These are phyloP conservation scores for Raffaelea arxii DNA, from an alignment of 2,329 filamentous ascomycete species.

Conservation along the genomic window DNA sequence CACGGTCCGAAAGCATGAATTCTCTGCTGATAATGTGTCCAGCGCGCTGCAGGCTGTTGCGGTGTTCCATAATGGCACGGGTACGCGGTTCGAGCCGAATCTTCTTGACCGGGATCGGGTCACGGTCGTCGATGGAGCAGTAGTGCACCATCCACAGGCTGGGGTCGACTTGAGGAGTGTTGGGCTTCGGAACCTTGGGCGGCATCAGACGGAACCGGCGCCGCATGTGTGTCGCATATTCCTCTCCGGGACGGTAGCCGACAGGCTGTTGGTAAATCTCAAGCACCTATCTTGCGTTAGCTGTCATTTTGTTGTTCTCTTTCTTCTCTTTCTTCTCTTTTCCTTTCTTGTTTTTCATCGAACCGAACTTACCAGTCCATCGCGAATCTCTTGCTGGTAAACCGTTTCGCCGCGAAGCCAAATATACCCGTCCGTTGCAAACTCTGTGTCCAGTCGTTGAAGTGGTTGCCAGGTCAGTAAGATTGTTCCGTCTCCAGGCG, in stretches of 20 bases:
- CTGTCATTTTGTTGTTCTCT: background rate
- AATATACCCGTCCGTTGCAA: slow-evolving; percentile 84
- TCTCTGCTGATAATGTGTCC: slow-evolving; percentile 83
- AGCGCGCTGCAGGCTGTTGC: slow-evolving; percentile 57
- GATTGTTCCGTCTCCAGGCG: slow-evolving; percentile 70
- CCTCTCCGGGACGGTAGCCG: slow-evolving; percentile 66
- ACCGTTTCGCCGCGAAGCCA: slow-evolving; percentile 77
- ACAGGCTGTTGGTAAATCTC: slow-evolving; percentile 78
- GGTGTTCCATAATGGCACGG: slow-evolving; percentile 50
- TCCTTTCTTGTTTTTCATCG: background rate
- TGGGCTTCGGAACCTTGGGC: slow-evolving; percentile 59
- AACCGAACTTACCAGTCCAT: slow-evolving; percentile 40
- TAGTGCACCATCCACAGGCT: slow-evolving; percentile 91
- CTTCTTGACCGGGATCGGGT: slow-evolving; percentile 60
- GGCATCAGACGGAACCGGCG: slow-evolving; percentile 77
- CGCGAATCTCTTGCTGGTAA: slow-evolving; percentile 62
- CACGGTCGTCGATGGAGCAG: slow-evolving; percentile 61
- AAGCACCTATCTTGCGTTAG: slow-evolving; percentile 52
- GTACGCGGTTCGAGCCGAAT: slow-evolving; percentile 55
- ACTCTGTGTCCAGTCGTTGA: slow-evolving; percentile 58
- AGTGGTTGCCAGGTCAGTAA: slow-evolving; percentile 84
- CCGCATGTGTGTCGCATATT: slow-evolving; percentile 65
- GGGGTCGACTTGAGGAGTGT: slow-evolving; percentile 61
- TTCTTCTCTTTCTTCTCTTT: background rate
- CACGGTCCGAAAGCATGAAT: slow-evolving; percentile 84